Conservation (phyloP, 768 basidiomycete species). For the Mycena galericulata region DNA sequence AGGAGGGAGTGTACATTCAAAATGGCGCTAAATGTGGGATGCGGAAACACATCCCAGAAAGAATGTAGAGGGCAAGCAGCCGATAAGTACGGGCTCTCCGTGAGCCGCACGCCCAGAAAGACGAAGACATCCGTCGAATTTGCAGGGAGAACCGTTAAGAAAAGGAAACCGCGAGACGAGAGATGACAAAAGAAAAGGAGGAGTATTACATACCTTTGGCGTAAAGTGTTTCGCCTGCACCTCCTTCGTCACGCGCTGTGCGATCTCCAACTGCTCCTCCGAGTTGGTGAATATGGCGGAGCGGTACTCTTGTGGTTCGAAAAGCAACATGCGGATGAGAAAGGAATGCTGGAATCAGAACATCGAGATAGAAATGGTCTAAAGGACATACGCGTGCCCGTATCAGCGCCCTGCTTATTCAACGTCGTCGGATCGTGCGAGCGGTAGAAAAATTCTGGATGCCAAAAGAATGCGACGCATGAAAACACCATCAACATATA, state of each 20-base stretch:
- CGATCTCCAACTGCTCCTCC: constrained; percentile 77
- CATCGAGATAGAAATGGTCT: not conserved
- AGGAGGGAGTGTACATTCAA: too few relatives aligned
- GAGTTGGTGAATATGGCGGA: constrained; percentile 90
- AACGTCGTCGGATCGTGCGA: constrained; percentile 92
- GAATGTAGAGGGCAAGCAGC: too few relatives aligned
- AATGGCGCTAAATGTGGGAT: too few relatives aligned
- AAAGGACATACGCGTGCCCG: constrained; percentile 75
- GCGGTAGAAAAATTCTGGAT: constrained; percentile 90
- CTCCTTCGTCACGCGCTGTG: constrained; percentile 82
- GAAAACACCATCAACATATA: too few relatives aligned
- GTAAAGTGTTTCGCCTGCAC: constrained; percentile 88
- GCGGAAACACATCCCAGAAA: too few relatives aligned
- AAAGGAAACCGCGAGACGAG: not conserved
- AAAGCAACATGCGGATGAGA: too few relatives aligned
- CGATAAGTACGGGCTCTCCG: too few relatives aligned
- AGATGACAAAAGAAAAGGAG: not conserved
- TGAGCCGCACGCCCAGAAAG: too few relatives aligned
- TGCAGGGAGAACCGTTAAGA: not conserved
- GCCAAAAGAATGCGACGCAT: not conserved
- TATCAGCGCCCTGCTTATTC: constrained; percentile 83
- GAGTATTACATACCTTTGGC: constrained; percentile 54
- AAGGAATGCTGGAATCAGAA: not conserved
- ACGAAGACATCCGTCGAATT: too few relatives aligned
- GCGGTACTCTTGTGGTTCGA: constrained; percentile 84